A percentile compares a stretch with the other conserved stretches of the same genome.
Evolutionary conservation across 1,284 basidiomycete species (phyloP).

Genomic region (Tylopilus sp.): DNA sequence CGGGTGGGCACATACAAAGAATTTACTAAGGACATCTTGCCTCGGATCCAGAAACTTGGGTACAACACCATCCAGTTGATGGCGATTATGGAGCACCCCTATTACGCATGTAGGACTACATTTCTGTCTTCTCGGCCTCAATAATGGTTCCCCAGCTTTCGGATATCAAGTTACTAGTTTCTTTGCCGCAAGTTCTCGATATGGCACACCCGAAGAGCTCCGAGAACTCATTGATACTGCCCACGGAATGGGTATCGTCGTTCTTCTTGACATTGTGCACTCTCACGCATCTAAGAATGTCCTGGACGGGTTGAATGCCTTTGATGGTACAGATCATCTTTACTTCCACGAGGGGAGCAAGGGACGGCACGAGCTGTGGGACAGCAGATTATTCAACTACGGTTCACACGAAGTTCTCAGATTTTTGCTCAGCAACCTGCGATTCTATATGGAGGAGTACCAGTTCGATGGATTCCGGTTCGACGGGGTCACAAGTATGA

Average conservation of each 20-base stretch:
- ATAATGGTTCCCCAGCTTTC: slow-evolving; percentile 60
- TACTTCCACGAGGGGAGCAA: slow-evolving; percentile 95
- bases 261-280: slow-evolving; percentile 95
- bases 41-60: slow-evolving; percentile 86
- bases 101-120: slow-evolving; percentile 84
- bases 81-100: slow-evolving; percentile 98
- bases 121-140: slow-evolving; percentile 5
- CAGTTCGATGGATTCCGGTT: slow-evolving; percentile 97
- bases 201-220: slow-evolving; percentile 92
- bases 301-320: slow-evolving; percentile 91
- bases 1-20: slow-evolving; percentile 95
- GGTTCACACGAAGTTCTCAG: slow-evolving; percentile 90
- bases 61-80: slow-evolving; percentile 98
- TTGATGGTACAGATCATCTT: slow-evolving; percentile 93
- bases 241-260: slow-evolving; percentile 88
- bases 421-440: slow-evolving; percentile 92
- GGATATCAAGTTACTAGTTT: slow-evolving; percentile 98
- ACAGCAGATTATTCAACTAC: slow-evolving; percentile 96
- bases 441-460: slow-evolving; percentile 95
- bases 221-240: slow-evolving; percentile 95
- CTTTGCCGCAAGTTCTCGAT: slow-evolving; percentile 96
- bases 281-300: slow-evolving; percentile 99
- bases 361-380: slow-evolving; percentile 96
- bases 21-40: slow-evolving; percentile 84
- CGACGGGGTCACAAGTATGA: slow-evolving; percentile 98